A percentile compares a stretch with the other conserved stretches of the same genome.
Evolutionary conservation across 345 rosid species (phyloP).

Genomic region (Hypericum androsaemum): DNA sequence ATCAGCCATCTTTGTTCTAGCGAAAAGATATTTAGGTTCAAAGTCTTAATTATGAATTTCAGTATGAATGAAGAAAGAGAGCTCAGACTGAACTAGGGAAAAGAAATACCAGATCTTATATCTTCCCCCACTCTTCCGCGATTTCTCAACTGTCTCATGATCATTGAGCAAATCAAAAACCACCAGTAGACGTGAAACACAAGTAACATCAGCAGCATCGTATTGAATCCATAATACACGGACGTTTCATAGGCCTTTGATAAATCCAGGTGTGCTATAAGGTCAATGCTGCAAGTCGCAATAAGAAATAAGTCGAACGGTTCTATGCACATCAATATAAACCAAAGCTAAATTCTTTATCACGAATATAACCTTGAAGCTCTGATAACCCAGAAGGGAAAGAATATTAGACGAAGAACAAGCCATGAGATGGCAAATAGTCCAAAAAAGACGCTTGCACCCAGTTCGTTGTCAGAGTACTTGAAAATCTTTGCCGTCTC

Average conservation of each 20-base stretch:
- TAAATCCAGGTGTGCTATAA: constrained; percentile 41
- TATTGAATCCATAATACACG: constrained; percentile 72
- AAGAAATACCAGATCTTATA: constrained; percentile 84
- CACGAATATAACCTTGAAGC: constrained; percentile 48
- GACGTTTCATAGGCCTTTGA: constrained; percentile 24
- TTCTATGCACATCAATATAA: not conserved
- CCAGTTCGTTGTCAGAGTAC: constrained; percentile 71
- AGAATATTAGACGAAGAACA: constrained; percentile 69
- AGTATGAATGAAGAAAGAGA: not conserved
- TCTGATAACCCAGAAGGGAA: constrained; percentile 85
- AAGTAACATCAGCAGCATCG: constrained; percentile 72
- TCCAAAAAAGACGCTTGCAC: constrained; percentile 89
- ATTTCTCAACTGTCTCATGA: constrained; percentile 66
- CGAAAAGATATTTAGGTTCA: no score
- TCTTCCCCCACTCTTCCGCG: constrained; percentile 93
- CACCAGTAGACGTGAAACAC: constrained; percentile 98
- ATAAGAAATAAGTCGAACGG: constrained; percentile 12
- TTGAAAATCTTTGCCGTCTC: constrained; percentile 92
- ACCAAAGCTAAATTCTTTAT: constrained; percentile 10
- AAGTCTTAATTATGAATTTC: no score
- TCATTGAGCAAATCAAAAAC: constrained; percentile 83
- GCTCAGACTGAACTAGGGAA: constrained; percentile 1
- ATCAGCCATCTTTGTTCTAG: no score
- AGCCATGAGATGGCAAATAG: constrained; percentile 91
- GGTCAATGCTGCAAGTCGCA: constrained; percentile 40